Evolutionary conservation across 1,284 basidiomycete genomes (phyloP).

Genomic region (Ceratobasidium theobromae): DNA sequence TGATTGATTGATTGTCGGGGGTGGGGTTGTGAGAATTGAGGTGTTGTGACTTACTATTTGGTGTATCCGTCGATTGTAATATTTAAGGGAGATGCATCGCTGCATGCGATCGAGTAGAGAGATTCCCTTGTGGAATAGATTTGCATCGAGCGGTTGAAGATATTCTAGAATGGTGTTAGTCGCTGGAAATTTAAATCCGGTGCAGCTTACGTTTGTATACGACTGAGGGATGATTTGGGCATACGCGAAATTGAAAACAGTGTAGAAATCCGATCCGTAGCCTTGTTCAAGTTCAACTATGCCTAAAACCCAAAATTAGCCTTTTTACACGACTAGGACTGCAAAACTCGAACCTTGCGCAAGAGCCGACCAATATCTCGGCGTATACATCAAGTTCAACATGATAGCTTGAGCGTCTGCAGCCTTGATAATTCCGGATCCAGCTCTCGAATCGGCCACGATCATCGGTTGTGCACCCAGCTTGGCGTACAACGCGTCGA

Average conservation of each 20-base stretch:
- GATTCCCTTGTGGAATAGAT: constrained; percentile 1
- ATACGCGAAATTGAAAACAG: neutral
- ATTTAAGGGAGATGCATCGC: constrained; percentile 4
- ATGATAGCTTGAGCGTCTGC: neutral
- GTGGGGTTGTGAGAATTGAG: neutral
- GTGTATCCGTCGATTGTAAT: neutral
- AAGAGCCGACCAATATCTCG: neutral
- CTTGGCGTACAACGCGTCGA: neutral
- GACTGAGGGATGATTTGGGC: neutral
- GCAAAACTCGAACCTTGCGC: neutral
- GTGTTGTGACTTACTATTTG: constrained; percentile 20
- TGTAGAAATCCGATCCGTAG: neutral
- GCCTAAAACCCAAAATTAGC: neutral
- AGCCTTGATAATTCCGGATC: constrained; percentile 6
- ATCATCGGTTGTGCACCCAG: neutral
- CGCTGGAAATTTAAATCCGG: neutral
- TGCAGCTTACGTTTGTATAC: neutral
- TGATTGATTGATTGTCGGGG: neutral
- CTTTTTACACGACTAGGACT: neutral
- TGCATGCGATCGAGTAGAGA: neutral
- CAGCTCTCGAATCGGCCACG: neutral
- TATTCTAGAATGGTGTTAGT: neutral
- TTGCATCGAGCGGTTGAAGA: constrained; percentile 29
- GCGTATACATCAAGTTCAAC: neutral
- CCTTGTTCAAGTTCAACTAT: constrained; percentile 10